Conservation (phyloP, 352 stramenopile genomes). For the Phytopythium sindhum region DNA sequence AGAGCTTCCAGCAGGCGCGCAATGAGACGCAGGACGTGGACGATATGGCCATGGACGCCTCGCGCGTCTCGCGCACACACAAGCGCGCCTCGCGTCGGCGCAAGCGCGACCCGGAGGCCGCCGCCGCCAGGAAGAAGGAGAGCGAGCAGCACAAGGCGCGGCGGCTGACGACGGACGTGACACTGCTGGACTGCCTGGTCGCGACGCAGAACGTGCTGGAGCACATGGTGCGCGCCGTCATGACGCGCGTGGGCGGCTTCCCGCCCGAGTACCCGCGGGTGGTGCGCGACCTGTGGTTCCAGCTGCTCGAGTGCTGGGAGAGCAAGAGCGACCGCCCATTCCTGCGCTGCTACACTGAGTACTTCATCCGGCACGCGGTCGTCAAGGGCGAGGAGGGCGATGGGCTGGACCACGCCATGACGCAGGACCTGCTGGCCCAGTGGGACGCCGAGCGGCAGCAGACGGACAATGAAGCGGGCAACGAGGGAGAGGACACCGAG, state of each 20-base stretch:
- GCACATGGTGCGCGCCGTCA: slow-evolving; percentile 41
- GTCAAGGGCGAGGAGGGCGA: slow-evolving; percentile 20
- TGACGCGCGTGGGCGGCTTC: slow-evolving; percentile 35
- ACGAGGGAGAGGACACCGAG: slow-evolving; percentile 3
- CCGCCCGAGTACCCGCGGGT: slow-evolving; percentile 38
- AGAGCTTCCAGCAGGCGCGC: slow-evolving; percentile 75
- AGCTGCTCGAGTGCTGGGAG: slow-evolving; percentile 62
- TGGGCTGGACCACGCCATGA: slow-evolving; percentile 47
- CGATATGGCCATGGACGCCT: slow-evolving; percentile 58
- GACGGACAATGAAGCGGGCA: slow-evolving; percentile 10
- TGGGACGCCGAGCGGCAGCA: slow-evolving; percentile 54
- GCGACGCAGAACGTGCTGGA: slow-evolving; percentile 64
- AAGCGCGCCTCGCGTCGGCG: slow-evolving; percentile 38
- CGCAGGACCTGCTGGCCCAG: slow-evolving; percentile 61
- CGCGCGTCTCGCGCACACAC: slow-evolving; percentile 26
- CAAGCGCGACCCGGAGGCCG: slow-evolving; percentile 9
- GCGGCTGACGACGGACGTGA: slow-evolving; percentile 13
- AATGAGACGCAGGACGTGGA: slow-evolving; percentile 83
- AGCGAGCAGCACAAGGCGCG: background rate
- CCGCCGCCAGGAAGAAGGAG: background rate
- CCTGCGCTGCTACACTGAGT: slow-evolving; percentile 73
- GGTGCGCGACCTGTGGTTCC: slow-evolving; percentile 66
- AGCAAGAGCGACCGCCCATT: slow-evolving; percentile 52
- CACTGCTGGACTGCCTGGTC: slow-evolving; percentile 55
- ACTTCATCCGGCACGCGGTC: slow-evolving; percentile 26